Evolutionary conservation across 1,284 basidiomycete genomes (phyloP).

Genomic region (Coniferiporia sulphurascens): DNA sequence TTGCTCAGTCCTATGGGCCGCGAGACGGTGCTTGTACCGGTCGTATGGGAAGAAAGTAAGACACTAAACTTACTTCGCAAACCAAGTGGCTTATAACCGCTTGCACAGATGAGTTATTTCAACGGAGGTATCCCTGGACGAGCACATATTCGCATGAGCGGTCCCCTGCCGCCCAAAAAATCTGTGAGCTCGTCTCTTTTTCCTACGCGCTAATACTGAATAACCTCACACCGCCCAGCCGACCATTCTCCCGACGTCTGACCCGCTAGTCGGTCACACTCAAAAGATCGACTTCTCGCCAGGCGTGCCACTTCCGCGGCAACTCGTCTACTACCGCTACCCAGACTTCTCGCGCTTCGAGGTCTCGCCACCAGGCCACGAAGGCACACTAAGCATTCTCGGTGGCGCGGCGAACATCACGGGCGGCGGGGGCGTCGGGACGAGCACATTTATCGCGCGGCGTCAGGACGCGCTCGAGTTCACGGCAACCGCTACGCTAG

Average conservation of each 20-base stretch:
- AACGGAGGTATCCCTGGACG: slow-evolving; percentile 15
- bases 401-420: slow-evolving; percentile 29
- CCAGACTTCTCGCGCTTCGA: slow-evolving; percentile 26
- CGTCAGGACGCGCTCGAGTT: slow-evolving; percentile 21
- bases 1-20: slow-evolving; percentile 28
- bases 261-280: slow-evolving; percentile 22
- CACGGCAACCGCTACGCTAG: slow-evolving; percentile 2
- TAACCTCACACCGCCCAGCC: background rate
- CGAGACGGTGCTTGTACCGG: slow-evolving; percentile 30
- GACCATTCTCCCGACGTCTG: background rate
- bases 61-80: background rate
- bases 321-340: slow-evolving; percentile 30
- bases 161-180: slow-evolving; percentile 12
- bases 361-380: slow-evolving; percentile 25
- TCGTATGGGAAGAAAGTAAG: slow-evolving; percentile 38
- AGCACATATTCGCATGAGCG: slow-evolving; percentile 14
- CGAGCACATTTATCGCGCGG: slow-evolving; percentile 19
- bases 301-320: slow-evolving; percentile 24
- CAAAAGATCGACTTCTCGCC: slow-evolving; percentile 26
- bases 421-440: slow-evolving; percentile 19
- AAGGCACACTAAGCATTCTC: slow-evolving; percentile 25
- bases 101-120: slow-evolving; percentile 12
- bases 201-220: too few relatives aligned
- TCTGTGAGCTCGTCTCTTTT: background rate
- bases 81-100: background rate